A percentile compares a stretch with the other conserved stretches of the same genome.
Conservation (phyloP, 148 eudicot genomes). For the Cornus suecica region DNA sequence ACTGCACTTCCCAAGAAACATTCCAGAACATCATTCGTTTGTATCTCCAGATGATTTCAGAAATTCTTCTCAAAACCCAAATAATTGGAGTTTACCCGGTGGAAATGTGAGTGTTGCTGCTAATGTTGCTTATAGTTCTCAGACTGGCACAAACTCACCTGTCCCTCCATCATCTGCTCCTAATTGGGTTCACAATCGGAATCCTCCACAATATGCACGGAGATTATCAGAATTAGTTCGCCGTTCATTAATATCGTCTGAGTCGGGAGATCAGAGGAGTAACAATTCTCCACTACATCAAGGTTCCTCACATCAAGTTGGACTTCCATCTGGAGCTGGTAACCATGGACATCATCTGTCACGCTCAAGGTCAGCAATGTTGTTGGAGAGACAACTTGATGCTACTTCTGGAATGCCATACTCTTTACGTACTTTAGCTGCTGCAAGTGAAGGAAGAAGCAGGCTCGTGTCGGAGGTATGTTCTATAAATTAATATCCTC, state of each 20-base stretch:
- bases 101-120: slow-evolving; percentile 34
- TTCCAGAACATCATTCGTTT: slow-evolving; percentile 62
- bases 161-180: slow-evolving; percentile 35
- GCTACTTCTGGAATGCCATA: slow-evolving; percentile 47
- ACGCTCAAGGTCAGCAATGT: slow-evolving; percentile 45
- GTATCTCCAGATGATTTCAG: slow-evolving; percentile 47
- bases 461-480: slow-evolving; percentile 74
- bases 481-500: not conserved
- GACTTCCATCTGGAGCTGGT: slow-evolving; percentile 30
- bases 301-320: slow-evolving; percentile 37
- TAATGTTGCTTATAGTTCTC: slow-evolving; percentile 52
- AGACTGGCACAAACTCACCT: slow-evolving; percentile 35
- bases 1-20: slow-evolving; percentile 28
- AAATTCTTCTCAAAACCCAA: slow-evolving; percentile 41
- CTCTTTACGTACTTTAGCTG: slow-evolving; percentile 54
- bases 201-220: slow-evolving; percentile 50
- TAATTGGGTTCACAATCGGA: slow-evolving; percentile 50
- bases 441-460: slow-evolving; percentile 77
- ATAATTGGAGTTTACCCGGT: slow-evolving; percentile 42
- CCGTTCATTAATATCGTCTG: slow-evolving; percentile 56
- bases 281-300: slow-evolving; percentile 29
- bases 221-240: slow-evolving; percentile 73
- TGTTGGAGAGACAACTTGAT: slow-evolving; percentile 59
- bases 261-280: slow-evolving; percentile 45
- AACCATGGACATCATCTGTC: slow-evolving; percentile 31